A percentile compares a stretch with the other conserved stretches of the same genome.
These are phyloP conservation scores for Lyophyllum decastes DNA, from an alignment of 768 basidiomycete species.

Conservation along the genomic window DNA sequence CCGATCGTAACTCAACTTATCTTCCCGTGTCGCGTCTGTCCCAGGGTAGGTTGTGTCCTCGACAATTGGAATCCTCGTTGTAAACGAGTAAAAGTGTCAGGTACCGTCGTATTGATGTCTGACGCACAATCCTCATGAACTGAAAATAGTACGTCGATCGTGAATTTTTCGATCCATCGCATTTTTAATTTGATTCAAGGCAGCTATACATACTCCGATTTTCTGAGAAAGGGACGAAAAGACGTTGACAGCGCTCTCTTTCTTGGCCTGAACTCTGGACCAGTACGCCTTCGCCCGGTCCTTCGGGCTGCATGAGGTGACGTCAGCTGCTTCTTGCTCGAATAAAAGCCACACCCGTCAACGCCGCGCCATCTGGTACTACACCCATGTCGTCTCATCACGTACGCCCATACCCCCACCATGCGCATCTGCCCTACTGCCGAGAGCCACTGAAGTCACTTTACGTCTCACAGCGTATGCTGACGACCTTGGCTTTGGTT, in stretches of 20 bases:
- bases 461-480: slow-evolving; percentile 47
- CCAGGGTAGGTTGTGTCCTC: no score
- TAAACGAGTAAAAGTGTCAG: no score
- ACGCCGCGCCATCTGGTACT: not conserved
- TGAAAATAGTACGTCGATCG: slow-evolving; percentile 25
- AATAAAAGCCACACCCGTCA: not conserved
- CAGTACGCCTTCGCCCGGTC: no score
- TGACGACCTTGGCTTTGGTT: slow-evolving; percentile 49
- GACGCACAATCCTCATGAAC: no score
- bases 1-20: no score
- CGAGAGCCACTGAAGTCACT: slow-evolving; percentile 14
- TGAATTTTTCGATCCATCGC: not conserved
- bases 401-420: slow-evolving; percentile 13
- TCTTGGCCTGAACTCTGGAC: no score
- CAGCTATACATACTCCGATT: no score
- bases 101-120: no score
- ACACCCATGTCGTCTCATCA: not conserved
- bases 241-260: no score
- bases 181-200: not conserved
- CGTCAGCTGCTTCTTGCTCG: not conserved
- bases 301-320: not conserved
- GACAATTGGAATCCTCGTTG: no score
- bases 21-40: no score
- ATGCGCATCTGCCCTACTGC: slow-evolving; percentile 17
- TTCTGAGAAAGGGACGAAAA: no score